Base-by-base conservation (phyloP, 306 rosid species). In the Cucurbita moschata region DNA sequence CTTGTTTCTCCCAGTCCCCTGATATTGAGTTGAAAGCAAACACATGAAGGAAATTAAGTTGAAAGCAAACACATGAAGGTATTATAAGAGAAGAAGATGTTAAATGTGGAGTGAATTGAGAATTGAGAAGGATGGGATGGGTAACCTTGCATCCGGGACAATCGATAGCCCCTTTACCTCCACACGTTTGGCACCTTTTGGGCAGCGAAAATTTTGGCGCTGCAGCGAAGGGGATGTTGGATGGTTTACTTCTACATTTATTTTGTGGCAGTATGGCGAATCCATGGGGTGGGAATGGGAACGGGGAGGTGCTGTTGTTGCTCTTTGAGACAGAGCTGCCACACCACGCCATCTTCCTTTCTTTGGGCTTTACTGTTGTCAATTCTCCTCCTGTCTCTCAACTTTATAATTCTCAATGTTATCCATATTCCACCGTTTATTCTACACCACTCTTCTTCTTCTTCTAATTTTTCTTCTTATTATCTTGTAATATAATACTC, bases 1-100 rank as follows among this genome's bases (percentile, higher is more conserved):
- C 57, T 88, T 92, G 68, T 90, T 92, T 83, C 77, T 90, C 67
- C 96, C 98, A 0, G 96, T 82, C 4, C 98, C 98, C 98, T 90
- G 83, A 52, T 68, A 79, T 30, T 30, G 4, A 40, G 44, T 40
- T 8, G 15, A 9, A 50, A 13, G 9, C 14, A 14, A 16, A 8
- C 19, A 23, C 30, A 57, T 57, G 44, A 60, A 21, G 23, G 23
- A 52, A 71, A 79, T 30, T 30, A 2, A 40, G 44, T 40, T 8
- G 15, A 9, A 50, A 13, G 9, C 14, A 14, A 26, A 26, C 26
- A 26, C 26, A 26, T 26, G 26, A 26, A 26, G 26, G 26, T 26
- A 26, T 26, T 26, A 26, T 26, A 26, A 26, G 26, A 26, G 26
- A 1, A 26, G 26, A 26, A 26, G 26, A 26, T 26, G 26, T 26